phyloP scores from a whole-genome alignment of 2,329 filamentous ascomycete species.

The Beauveria sp. region DNA sequence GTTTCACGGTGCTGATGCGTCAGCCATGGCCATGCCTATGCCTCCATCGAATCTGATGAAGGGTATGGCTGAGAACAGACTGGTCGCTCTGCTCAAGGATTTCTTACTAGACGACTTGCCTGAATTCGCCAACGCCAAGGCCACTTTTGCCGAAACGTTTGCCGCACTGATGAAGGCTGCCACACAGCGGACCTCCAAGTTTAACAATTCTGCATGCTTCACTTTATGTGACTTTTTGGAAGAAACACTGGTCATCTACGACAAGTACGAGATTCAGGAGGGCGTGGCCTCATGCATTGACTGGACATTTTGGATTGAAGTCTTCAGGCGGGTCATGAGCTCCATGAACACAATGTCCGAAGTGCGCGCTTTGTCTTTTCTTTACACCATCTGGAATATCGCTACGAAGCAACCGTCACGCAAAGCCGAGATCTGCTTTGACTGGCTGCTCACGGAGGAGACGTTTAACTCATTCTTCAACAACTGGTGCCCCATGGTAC shows the following conservation, averaged over 20 bases:
- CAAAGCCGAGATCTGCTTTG: slow-evolving; percentile 63
- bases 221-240: slow-evolving; percentile 88
- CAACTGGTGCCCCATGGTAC: slow-evolving; percentile 93
- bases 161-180: slow-evolving; percentile 64
- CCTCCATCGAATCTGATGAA: slow-evolving; percentile 62
- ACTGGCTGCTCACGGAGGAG: slow-evolving; percentile 66
- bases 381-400: slow-evolving; percentile 73
- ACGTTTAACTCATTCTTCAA: slow-evolving; percentile 79
- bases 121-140: slow-evolving; percentile 38
- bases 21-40: slow-evolving; percentile 54
- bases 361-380: slow-evolving; percentile 72
- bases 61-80: slow-evolving; percentile 80
- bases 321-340: slow-evolving; percentile 68
- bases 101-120: slow-evolving; percentile 50
- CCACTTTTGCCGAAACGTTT: slow-evolving; percentile 71
- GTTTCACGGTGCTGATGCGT: slow-evolving; percentile 53
- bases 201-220: slow-evolving; percentile 77
- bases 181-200: slow-evolving; percentile 68
- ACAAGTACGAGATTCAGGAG: slow-evolving; percentile 37
- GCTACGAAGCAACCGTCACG: slow-evolving; percentile 57
- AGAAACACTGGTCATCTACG: slow-evolving; percentile 62
- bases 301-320: slow-evolving; percentile 80
- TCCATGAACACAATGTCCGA: slow-evolving; percentile 88
- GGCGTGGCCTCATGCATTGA: slow-evolving; percentile 46
- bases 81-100: slow-evolving; percentile 76